Base-by-base conservation (phyloP, 768 basidiomycete species). In the Phaffia tasmanica region DNA sequence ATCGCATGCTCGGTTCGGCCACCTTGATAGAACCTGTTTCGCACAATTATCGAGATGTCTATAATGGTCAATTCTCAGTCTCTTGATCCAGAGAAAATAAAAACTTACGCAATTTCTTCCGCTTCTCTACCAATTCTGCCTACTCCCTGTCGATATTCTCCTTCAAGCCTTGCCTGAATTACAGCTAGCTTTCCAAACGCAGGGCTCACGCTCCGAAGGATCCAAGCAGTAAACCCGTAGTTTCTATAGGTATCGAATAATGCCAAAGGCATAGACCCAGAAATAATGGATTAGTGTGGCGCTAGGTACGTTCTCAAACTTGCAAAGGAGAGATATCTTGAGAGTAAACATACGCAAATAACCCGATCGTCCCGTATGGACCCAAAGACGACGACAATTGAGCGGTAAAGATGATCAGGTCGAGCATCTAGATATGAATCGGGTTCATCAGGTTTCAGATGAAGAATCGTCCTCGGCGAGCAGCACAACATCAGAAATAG, bases 171-270 rank as follows among this genome's bases (percentile, higher is more conserved):
- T 0, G 91, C 90, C 74, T 95, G 91, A 3, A 87, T 82, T 0
- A 88, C 88, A 0, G 93, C 90, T 18, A 97, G 80, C 46, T 85
- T 82, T 0, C 93, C 94, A 76, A 98, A 98, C 0, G 92, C 87
- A 0, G 93, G 94, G 0, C 94, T 92, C 5, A 88, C 23, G n/a
- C n/a, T 25, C 9, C 63, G 81, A 3, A 97, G 77, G 50, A 95
- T 86, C 70, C 83, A 80, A 3, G 87, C 87, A 0, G 93, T 98
- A n/a, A 84, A 77, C 64, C 88, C 87, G 74, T 97, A 94, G 71
- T 89, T 92, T 30, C 79, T 79, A 72, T 14, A n/a, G 46, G 25
- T 42, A 6, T 57, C 7, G 29, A 32, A 57, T 19, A 7, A n/a
- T 6, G 7, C 7, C 56, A 27, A 30, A 18, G 56, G 56, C 14